Evolutionary conservation across 2,329 filamentous ascomycete genomes (phyloP), one percentile per base, ranked within the genome.

Genomic region (Ceratocystis diversiconidia): DNA sequence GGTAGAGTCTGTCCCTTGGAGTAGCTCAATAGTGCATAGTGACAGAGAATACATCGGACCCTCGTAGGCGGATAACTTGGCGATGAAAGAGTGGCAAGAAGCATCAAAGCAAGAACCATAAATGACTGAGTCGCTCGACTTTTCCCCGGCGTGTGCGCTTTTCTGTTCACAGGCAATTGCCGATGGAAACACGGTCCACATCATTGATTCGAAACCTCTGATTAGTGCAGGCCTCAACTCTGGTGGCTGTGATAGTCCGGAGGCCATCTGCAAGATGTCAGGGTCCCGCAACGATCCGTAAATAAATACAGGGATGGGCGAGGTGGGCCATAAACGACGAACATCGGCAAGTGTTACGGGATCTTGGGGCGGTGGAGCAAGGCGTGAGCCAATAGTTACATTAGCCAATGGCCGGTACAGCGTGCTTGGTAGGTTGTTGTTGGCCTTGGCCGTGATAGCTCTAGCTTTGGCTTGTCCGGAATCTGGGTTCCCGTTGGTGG

Each of bases 171-270:
- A 46, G 25, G 10, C 41, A n/a, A 64, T 64, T 1, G 62, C 65
- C 15, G 44, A 64, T 5, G 62, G 62, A 30, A 67, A 67, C n/a
- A 67, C 65, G 5, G 46, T 44, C 65, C 65, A 67, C 65, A 67
- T 67, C 46, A 62, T 64, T 7, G 62, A 36, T 25, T 61, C 55
- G 30, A 67, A 67, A 32, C 62, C 61, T 22, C 28, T 15, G 19
- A 64, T 55, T 55, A 44, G 41, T 8, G 62, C 65, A 17, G 46
- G n/a, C 4, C 22, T 15, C 7, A 67, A 28, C 43, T 32, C 22
- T 6, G 65, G 65, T 4, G 30, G 22, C 4, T 22, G 12, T 4
- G 25, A 7, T 22, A 59, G 25, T 15, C 36, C 46, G 10, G 65
- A 32, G 44, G 55, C 65, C 65, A 67, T 67, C 57, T 67, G 65